Evolutionary conservation across 1,139 yeast species (phyloP).

Genomic region (Nakaseomyces glabratus): DNA sequence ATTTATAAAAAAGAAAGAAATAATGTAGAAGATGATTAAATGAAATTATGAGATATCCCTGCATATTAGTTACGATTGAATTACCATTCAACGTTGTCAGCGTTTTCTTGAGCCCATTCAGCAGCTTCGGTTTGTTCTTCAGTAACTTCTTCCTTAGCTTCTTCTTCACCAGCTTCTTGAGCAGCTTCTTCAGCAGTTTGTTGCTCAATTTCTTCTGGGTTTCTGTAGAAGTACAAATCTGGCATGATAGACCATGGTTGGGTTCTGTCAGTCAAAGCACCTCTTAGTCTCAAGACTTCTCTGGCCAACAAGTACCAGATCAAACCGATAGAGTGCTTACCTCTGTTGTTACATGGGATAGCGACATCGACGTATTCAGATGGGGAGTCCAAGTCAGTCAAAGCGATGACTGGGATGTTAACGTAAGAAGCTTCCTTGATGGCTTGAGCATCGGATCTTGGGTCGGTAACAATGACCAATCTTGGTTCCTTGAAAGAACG

Average conservation of each 20-base stretch:
- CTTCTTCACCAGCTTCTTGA: slow-evolving; percentile 56
- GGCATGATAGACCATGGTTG: slow-evolving; percentile 99
- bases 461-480: slow-evolving; percentile 97
- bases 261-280: slow-evolving; percentile 93
- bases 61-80: too few relatives aligned
- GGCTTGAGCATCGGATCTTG: slow-evolving; percentile 99
- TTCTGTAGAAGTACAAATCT: slow-evolving; percentile 99
- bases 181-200: slow-evolving; percentile 58
- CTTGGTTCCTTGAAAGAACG: slow-evolving; percentile 99
- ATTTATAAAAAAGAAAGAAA: too few relatives aligned
- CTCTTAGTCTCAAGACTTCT: slow-evolving; percentile 99
- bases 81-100: slow-evolving; percentile 43
- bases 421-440: slow-evolving; percentile 99
- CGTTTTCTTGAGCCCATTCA: slow-evolving; percentile 69
- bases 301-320: slow-evolving; percentile 99
- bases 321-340: slow-evolving; percentile 99
- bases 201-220: slow-evolving; percentile 98
- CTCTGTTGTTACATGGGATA: slow-evolving; percentile 99
- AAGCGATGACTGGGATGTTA: slow-evolving; percentile 99
- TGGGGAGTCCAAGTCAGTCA: slow-evolving; percentile 98
- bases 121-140: slow-evolving; percentile 59
- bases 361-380: slow-evolving; percentile 99
- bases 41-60: too few relatives aligned
- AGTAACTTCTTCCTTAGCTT: slow-evolving; percentile 49
- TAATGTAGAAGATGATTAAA: too few relatives aligned